phyloP scores from a whole-genome alignment of 2,329 filamentous ascomycete species.

The Plenodomus lindquistii region DNA sequence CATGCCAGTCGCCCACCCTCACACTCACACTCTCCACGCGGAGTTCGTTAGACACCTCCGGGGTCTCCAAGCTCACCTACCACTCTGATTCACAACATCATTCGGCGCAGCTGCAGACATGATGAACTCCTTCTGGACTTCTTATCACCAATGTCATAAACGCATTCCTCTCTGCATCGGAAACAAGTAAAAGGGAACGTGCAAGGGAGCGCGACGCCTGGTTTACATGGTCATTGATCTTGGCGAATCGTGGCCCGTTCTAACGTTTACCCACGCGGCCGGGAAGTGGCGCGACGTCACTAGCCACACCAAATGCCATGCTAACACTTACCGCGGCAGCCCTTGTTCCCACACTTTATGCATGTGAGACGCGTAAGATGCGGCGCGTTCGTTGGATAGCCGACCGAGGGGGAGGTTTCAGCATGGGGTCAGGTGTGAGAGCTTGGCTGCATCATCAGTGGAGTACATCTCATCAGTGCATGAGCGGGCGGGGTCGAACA shows the following conservation, averaged over 20 bases:
- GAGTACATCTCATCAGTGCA: neutral
- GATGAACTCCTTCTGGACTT: constrained; percentile 12
- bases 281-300: constrained; percentile 25
- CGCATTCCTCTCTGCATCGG: neutral
- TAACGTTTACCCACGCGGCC: constrained; percentile 27
- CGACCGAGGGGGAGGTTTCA: neutral
- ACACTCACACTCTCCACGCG: constrained; percentile 3
- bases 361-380: neutral
- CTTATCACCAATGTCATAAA: constrained; percentile 13
- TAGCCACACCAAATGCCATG: constrained; percentile 19
- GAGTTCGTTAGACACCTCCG: constrained; percentile 14
- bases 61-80: constrained; percentile 39
- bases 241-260: constrained; percentile 44
- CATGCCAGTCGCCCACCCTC: neutral
- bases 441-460: neutral
- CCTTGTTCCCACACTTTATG: neutral
- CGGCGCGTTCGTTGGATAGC: neutral
- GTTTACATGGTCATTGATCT: constrained; percentile 32
- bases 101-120: constrained; percentile 36
- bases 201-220: constrained; percentile 20
- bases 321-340: neutral
- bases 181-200: constrained; percentile 7
- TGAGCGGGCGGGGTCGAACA: constrained; percentile 6
- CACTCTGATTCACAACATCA: constrained; percentile 39
- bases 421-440: neutral